Percentiles rank a stretch among this genome's conserved stretches.
phyloP scores from a whole-genome alignment of 169 alveolate genomes.

The Theileria sp. region DNA sequence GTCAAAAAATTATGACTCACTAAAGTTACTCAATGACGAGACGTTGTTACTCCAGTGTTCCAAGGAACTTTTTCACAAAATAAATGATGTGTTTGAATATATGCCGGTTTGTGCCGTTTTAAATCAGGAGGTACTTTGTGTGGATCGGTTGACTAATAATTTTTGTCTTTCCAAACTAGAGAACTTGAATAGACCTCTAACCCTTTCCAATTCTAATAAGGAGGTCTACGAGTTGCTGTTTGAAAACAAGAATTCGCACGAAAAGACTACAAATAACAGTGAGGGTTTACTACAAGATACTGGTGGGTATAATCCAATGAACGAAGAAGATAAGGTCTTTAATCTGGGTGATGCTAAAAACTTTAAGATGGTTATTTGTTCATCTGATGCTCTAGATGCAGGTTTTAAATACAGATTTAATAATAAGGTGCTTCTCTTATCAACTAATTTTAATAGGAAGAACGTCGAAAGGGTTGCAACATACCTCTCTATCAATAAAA shows the following conservation, averaged over 20 bases:
- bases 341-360: not conserved
- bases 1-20: not conserved
- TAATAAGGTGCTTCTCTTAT: slow-evolving; percentile 84
- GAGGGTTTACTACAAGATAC: not conserved
- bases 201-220: slow-evolving; percentile 12
- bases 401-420: slow-evolving; percentile 18
- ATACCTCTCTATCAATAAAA: not conserved
- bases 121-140: slow-evolving; percentile 88
- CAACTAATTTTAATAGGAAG: slow-evolving; percentile 81
- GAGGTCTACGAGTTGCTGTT: slow-evolving; percentile 27
- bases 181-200: slow-evolving; percentile 76
- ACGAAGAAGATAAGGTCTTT: not conserved
- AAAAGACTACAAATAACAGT: not conserved
- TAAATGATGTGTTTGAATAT: slow-evolving; percentile 90
- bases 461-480: slow-evolving; percentile 36
- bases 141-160: slow-evolving; percentile 84
- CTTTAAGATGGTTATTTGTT: slow-evolving; percentile 13
- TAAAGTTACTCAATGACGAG: slow-evolving; percentile 44
- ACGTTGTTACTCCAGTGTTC: slow-evolving; percentile 72
- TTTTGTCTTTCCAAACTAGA: slow-evolving; percentile 84
- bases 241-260: not conserved
- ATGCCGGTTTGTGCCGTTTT: slow-evolving; percentile 92
- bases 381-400: not conserved
- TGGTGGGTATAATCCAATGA: not conserved
- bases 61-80: slow-evolving; percentile 89